Conservation (phyloP, 2,329 filamentous ascomycete species). For the Hymenoscyphus occultus region DNA sequence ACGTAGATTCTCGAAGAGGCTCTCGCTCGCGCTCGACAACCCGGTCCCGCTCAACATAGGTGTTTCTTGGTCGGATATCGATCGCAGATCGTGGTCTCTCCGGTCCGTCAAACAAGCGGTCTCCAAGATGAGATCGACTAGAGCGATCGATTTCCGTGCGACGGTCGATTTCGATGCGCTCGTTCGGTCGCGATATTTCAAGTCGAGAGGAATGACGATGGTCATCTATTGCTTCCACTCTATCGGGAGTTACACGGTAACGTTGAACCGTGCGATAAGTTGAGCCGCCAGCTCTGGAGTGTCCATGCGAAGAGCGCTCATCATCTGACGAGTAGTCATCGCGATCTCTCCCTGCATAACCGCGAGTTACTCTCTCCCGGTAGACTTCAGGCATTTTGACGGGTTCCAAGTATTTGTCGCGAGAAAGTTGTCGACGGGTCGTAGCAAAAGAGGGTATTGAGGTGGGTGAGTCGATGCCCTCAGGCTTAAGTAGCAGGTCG, state of each 20-base stretch:
- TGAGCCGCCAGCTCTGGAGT: conserved; percentile 17
- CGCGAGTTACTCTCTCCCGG: conserved; percentile 25
- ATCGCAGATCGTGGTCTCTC: conserved; percentile 33
- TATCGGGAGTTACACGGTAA: conserved; percentile 33
- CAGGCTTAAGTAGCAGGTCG: not conserved
- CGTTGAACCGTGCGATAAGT: conserved; percentile 35
- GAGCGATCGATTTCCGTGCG: conserved; percentile 24
- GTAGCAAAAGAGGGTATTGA: not conserved
- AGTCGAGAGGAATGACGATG: conserved; percentile 30
- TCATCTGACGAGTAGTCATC: conserved; percentile 36
- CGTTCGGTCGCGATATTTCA: conserved; percentile 27
- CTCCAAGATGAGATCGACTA: not conserved
- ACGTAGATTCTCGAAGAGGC: conserved; percentile 16
- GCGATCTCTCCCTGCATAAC: conserved; percentile 24
- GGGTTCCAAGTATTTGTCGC: not conserved
- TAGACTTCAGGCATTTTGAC: conserved; percentile 28
- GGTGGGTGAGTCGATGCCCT: not conserved
- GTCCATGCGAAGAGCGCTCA: conserved; percentile 28
- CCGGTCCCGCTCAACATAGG: conserved; percentile 24
- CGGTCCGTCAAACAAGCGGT: conserved; percentile 19
- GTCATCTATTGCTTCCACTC: conserved; percentile 32
- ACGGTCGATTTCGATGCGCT: conserved; percentile 35
- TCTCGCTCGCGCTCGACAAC: conserved; percentile 32
- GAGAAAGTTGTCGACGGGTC: not conserved
- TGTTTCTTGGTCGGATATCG: conserved; percentile 27